Evolutionary conservation across 1,284 basidiomycete genomes (phyloP).

Genomic region (Trametes pubescens): DNA sequence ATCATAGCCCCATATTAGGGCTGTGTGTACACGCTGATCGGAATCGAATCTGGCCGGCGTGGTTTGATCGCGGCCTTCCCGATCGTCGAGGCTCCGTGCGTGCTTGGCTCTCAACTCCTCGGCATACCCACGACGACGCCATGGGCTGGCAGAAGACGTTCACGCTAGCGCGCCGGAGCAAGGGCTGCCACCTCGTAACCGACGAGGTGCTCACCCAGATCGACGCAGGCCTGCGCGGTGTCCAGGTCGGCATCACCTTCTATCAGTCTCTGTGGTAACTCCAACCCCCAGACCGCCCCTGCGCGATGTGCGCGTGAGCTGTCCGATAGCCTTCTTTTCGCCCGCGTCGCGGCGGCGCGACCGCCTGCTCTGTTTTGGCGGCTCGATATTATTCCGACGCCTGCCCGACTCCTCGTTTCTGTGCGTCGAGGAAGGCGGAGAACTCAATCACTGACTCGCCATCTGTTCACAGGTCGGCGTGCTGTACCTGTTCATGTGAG

Average conservation of each 20-base stretch:
- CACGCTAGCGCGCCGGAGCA: conserved; percentile 62
- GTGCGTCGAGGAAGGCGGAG: not conserved
- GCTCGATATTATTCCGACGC: not conserved
- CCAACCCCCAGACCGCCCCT: conserved; percentile 2
- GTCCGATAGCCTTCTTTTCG: not conserved
- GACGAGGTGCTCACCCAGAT: conserved; percentile 79
- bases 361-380: not conserved
- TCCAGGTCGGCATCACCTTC: conserved; percentile 57
- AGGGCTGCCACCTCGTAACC: conserved; percentile 90
- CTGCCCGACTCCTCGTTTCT: not conserved
- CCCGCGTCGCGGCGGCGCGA: not conserved
- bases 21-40: conserved; percentile 9
- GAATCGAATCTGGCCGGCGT: conserved; percentile 16
- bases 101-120: not conserved
- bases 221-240: conserved; percentile 73
- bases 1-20: conserved; percentile 15
- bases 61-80: conserved; percentile 4
- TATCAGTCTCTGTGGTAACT: conserved; percentile 34
- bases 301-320: not conserved
- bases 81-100: conserved; percentile 1
- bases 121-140: not conserved
- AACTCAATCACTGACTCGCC: conserved; percentile 12
- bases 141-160: conserved; percentile 97
- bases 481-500: conserved; percentile 79
- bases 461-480: conserved; percentile 63